Evolutionary conservation across 176 grass and related monocot species (phyloP), one percentile per base, ranked within the genome.

Genomic region (Avena atlantica): DNA sequence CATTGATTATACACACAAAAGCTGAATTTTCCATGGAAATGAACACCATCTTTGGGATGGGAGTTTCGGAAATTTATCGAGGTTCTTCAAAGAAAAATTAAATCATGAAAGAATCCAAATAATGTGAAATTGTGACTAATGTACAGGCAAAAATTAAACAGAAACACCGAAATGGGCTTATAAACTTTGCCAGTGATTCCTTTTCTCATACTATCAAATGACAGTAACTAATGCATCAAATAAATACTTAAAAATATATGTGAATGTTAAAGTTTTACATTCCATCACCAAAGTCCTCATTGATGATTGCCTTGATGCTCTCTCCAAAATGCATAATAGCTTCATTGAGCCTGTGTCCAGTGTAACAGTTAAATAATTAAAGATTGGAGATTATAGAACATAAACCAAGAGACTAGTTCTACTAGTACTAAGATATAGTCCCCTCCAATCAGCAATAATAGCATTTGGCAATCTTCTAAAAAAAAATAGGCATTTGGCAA

Each of bases 261-360:
- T 13, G 52, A 19, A 56, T 76, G 1, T 83, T 93, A 19, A 49
- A 66, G 1, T 83, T 93, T 94, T 98, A 98, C 93, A 98, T 98
- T 86, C 96, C 96, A 89, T 98, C 96, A 71, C 93, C 96, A 80
- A 98, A 98, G 2, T 98, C 96, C 76, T 98, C 96, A 69, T 98
- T 98, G 76, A 98, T 93, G 58, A 98, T 96, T 82, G 95, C 93
- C 91, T 98, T 98, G 73, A 98, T 98, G 77, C 96, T 98, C 92
- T 96, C 93, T 73, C 96, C 93, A 74, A 93, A 98, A 89, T 98
- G 96, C 93, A 96, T 94, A 27, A 96, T 90, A 83, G 96, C 92
- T 96, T 98, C 93, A 81, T 98, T 95, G 81, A 95, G 88, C 78
- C 96, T 98, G 92, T 8, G 45, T 13, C 6, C 27, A 83, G 70